Base-by-base conservation (phyloP, 2,329 filamentous ascomycete species). In the Cercospora canescens region DNA sequence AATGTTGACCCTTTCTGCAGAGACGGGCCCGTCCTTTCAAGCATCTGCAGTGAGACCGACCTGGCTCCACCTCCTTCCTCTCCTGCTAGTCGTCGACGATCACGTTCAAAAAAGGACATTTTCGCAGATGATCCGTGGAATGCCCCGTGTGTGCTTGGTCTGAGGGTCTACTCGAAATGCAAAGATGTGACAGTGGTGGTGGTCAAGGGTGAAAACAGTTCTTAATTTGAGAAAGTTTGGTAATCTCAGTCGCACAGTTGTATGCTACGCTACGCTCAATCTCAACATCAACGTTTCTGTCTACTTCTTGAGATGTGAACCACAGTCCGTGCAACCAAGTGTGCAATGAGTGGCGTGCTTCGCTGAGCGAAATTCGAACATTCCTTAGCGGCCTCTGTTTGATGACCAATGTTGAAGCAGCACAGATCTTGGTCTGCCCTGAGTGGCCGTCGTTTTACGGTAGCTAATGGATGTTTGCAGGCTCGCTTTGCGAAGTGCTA, bases 141-240 rank as follows among this genome's bases (percentile, higher is more conserved):
- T 70, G 87, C 87, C 0, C 81, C 88, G 1, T 87, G 85, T 67
- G 85, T 88, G 16, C 81, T 88, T 4, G 87, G 87, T 0, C 74
- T 89, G 32, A 79, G 85, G 6, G 86, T 89, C 0, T 88, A 87
- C 71, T 83, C 81, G 9, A 62, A 68, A 60, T 82, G 85, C 66
- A 83, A 86, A 0, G 79, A 80, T 30, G 80, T 87, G 37, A 81
- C 78, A 3, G 81, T 89, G 18, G 80, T 84, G 68, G 85, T 87
- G 8, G 76, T 85, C n/a, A 81, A 79, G 61, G 79, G 81, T 7
- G 76, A 79, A 55, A 76, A 80, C 26, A 73, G 78, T 55, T 64
- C 61, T 24, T 56, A 9, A 56, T 32, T 9, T 5, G 9, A 9
- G 30, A 6, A 32, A n/a, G n/a, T n/a, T n/a, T n/a, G n/a, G n/a